Percentiles rank a stretch among this genome's conserved stretches.
Conservation (phyloP, 169 alveolate genomes). For the Plasmodium billcollinsi region DNA sequence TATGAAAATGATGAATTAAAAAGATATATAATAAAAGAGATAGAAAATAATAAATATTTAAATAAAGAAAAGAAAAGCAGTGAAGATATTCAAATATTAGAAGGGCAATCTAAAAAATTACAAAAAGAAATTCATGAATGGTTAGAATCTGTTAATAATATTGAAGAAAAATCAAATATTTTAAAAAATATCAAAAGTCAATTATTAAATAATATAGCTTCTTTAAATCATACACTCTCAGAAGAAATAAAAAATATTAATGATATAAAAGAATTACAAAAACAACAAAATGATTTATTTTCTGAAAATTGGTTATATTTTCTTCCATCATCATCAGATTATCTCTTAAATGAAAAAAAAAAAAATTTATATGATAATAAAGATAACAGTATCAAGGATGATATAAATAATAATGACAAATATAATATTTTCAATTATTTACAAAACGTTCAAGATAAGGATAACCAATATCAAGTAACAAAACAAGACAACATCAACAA, state of each 20-base stretch:
- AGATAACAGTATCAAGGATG: too few species aligned
- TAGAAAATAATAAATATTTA: conserved; percentile 14
- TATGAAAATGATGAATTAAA: neutral
- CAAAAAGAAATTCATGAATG: conserved; percentile 46
- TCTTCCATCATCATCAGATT: conserved; percentile 40
- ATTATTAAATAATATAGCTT: conserved; percentile 50
- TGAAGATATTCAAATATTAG: conserved; percentile 34
- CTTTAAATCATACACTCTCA: conserved; percentile 49
- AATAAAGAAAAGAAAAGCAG: conserved; percentile 39
- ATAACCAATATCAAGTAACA: neutral
- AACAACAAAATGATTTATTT: conserved; percentile 56
- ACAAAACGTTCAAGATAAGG: conserved; percentile 11
- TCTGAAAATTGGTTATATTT: conserved; percentile 62
- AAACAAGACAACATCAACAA: neutral
- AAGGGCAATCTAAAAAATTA: conserved; percentile 40
- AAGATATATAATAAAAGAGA: conserved; percentile 27
- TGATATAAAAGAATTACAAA: conserved; percentile 61
- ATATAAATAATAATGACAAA: neutral
- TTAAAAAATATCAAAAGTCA: conserved; percentile 54
- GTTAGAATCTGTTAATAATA: conserved; percentile 39
- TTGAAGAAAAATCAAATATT: conserved; percentile 40
- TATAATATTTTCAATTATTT: conserved; percentile 29
- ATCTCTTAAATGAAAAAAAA: neutral
- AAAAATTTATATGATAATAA: too few species aligned
- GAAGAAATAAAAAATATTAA: conserved; percentile 74